Evolutionary conservation across 352 stramenopile species (phyloP).

Genomic region (Phytophthora sansomeana): DNA sequence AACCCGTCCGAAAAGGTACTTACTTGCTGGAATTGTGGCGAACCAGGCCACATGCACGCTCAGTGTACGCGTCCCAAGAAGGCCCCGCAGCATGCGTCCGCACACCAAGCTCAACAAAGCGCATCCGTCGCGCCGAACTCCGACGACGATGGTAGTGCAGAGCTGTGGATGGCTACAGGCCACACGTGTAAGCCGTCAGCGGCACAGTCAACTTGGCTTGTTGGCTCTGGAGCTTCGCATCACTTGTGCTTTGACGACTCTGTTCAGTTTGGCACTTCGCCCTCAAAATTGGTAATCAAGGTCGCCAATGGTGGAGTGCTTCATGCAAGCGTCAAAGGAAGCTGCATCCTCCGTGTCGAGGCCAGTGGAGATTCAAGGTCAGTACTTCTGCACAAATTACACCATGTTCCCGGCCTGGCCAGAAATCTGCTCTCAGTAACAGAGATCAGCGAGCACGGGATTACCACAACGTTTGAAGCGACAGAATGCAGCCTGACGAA

Average conservation of each 20-base stretch:
- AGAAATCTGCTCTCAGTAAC: conserved; percentile 8
- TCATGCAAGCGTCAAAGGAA: background rate
- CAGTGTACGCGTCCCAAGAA: background rate
- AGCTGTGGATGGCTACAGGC: background rate
- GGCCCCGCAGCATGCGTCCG: background rate
- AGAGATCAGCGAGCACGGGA: background rate
- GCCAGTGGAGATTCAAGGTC: background rate
- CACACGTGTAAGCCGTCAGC: background rate
- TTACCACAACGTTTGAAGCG: conserved; percentile 1
- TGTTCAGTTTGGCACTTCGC: background rate
- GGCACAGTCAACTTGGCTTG: background rate
- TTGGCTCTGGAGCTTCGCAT: conserved; percentile 3
- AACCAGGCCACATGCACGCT: background rate
- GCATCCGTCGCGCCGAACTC: background rate
- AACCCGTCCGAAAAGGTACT: background rate
- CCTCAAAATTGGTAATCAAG: background rate
- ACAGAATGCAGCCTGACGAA: background rate
- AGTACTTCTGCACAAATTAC: conserved; percentile 7
- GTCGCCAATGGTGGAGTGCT: conserved; percentile 8
- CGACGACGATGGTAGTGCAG: background rate
- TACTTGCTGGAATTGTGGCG: background rate
- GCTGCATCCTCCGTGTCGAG: background rate
- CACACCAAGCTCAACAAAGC: background rate
- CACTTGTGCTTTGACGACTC: conserved; percentile 3
- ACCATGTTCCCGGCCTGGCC: conserved; percentile 2